Percentiles rank a stretch among this genome's conserved stretches.
These are phyloP conservation scores for Avena sativa DNA, from an alignment of 176 grass and related monocot species.

Conservation along the genomic window DNA sequence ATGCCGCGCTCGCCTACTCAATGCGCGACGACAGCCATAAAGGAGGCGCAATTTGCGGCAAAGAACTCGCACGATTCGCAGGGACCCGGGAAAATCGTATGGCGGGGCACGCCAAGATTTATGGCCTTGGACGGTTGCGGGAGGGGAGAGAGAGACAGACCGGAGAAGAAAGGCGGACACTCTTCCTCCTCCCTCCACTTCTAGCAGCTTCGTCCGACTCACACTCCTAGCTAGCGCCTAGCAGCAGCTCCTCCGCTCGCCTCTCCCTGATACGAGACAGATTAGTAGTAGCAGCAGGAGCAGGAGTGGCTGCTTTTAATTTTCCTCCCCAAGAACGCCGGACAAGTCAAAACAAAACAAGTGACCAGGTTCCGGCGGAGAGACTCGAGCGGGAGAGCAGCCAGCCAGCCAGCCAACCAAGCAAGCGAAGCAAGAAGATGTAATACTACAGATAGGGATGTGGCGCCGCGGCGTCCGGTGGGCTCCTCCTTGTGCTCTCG, in stretches of 20 bases:
- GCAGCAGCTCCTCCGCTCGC: conserved; percentile 2
- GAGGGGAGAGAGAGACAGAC: background rate
- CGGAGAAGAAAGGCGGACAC: conserved; percentile 30
- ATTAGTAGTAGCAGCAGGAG: background rate
- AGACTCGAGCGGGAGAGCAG: background rate
- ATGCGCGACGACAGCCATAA: conserved; percentile 48
- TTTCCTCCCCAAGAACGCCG: conserved; percentile 44
- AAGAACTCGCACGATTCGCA: conserved; percentile 12
- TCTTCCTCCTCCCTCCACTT: background rate
- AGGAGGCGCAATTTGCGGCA: conserved; percentile 21
- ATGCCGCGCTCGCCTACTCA: conserved; percentile 41
- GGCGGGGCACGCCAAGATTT: conserved; percentile 44
- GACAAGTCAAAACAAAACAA: conserved; percentile 35
- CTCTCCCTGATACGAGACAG: background rate
- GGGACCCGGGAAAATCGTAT: conserved; percentile 21
- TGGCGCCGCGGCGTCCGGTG: background rate
- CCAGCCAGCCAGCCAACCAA: conserved; percentile 19
- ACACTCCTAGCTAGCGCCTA: background rate
- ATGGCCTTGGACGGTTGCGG: conserved; percentile 42
- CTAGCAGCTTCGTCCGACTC: conserved; percentile 42
- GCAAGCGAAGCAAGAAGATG: background rate
- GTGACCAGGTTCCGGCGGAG: background rate
- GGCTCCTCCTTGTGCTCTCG: conserved; percentile 18
- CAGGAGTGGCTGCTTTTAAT: background rate
- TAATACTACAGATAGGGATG: conserved; percentile 35